These are phyloP conservation scores for Ettlia oleoabundans DNA, from an alignment of 139 green algal genomes.

Conservation along the genomic window DNA sequence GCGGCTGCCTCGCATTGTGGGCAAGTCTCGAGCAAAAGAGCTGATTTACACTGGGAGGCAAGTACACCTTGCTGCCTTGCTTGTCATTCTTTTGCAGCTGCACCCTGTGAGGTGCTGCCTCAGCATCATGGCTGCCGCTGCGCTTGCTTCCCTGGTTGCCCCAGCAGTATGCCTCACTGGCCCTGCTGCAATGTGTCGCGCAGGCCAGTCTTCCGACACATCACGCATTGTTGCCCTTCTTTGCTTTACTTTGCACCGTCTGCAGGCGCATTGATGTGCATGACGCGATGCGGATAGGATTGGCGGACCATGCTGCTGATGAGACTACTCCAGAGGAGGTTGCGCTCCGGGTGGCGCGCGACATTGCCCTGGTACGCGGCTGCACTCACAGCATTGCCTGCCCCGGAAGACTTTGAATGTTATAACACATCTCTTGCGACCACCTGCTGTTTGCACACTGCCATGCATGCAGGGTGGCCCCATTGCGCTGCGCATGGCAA, in stretches of 20 bases:
- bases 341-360: conserved; percentile 55
- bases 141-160: neutral
- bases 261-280: conserved; percentile 27
- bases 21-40: conserved; percentile 75
- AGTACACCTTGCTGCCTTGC: conserved; percentile 25
- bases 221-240: neutral
- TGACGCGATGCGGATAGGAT: conserved; percentile 46
- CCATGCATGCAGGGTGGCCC: conserved; percentile 57
- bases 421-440: no score
- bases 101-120: neutral
- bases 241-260: neutral
- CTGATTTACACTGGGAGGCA: conserved; percentile 78
- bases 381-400: neutral
- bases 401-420: no score
- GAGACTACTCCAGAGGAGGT: conserved; percentile 44
- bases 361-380: conserved; percentile 11
- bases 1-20: conserved; percentile 81
- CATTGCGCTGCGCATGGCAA: conserved; percentile 78
- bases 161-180: no score
- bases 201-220: no score
- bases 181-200: no score
- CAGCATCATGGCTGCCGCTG: neutral
- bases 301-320: conserved; percentile 65
- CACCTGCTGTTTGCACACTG: neutral
- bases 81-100: neutral